Conservation (phyloP, 2,329 filamentous ascomycete species). For the Penicillium sp. region DNA sequence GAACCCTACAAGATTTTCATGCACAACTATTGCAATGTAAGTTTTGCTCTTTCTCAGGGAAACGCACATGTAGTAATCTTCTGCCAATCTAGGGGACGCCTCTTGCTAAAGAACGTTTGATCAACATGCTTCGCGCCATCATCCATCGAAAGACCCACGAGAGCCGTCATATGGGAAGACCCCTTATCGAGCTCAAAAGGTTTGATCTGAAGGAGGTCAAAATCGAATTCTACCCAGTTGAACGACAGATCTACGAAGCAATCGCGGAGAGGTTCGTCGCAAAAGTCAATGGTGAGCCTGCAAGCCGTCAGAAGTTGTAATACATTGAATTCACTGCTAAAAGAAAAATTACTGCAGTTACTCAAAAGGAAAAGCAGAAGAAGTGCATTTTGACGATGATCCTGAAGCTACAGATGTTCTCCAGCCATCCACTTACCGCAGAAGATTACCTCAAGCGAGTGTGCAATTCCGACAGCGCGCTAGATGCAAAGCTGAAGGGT, state of each 20-base stretch:
- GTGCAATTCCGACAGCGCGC: background rate
- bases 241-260: background rate
- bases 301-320: background rate
- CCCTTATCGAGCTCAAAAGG: background rate
- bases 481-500: background rate
- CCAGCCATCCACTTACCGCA: background rate
- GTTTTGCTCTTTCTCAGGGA: accelerated
- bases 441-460: background rate
- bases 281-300: background rate
- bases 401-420: background rate
- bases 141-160: slow-evolving; percentile 1
- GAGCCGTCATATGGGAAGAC: background rate
- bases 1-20: background rate
- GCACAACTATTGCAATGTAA: background rate
- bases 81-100: background rate
- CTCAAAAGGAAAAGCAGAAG: background rate
- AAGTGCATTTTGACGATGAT: slow-evolving; percentile 1
- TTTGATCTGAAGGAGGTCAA: background rate
- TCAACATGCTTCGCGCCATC: background rate
- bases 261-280: background rate
- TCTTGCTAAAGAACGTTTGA: background rate
- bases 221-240: background rate
- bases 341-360: background rate
- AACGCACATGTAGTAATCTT: background rate
- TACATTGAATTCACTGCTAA: background rate